Base-by-base conservation (phyloP, 768 basidiomycete species). In the Coprinopsis sp. region DNA sequence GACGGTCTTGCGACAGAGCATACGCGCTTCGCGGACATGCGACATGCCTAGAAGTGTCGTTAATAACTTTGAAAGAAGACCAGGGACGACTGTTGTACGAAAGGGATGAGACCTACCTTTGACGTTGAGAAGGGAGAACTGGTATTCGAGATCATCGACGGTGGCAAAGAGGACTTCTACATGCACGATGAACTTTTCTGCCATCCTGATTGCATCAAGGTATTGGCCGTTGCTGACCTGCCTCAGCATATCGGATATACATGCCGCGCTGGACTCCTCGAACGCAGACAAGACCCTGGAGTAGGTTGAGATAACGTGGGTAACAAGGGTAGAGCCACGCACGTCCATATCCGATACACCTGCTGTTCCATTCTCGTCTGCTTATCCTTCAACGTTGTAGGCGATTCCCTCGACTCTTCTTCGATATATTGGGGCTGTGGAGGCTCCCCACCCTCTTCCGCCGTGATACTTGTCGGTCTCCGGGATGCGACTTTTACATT, bases 271-370 rank as follows among this genome's bases (percentile, higher is more conserved):
- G n/a, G 91, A 95, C 68, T 99, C 96, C 64, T 99, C 96, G 54
- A 98, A 99, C 3, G 95, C 91, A 21, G 93, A 96, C 29, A 99
- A 76, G 29, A 98, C 93, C 39, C 88, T 91, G 23, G 29, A 27
- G 44, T 3, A 33, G 24, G 50, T 24, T 29, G 40, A 44, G 22
- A 52, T 33, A 46, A 47, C 22, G 29, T 34, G 19, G 25, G 21
- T 44, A 30, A 34, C 34, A 37, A 27, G 23, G 37, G 19, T n/a
- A 24, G 41, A 33, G 39, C 34, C 19, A 79, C 88, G 69, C 59
- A 90, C 88, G 94, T 96, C 96, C 96, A 99, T 57, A 99, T 97
- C 36, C 94, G 87, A 70, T 94, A 94, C 5, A 99, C 96, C 62
- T 95, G 85, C 58, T 93, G 87, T 63, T 99, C 96, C 92, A 98